These are phyloP conservation scores for Vitellaria paradoxa DNA, from an alignment of 179 eudicot genomes.

Conservation along the genomic window DNA sequence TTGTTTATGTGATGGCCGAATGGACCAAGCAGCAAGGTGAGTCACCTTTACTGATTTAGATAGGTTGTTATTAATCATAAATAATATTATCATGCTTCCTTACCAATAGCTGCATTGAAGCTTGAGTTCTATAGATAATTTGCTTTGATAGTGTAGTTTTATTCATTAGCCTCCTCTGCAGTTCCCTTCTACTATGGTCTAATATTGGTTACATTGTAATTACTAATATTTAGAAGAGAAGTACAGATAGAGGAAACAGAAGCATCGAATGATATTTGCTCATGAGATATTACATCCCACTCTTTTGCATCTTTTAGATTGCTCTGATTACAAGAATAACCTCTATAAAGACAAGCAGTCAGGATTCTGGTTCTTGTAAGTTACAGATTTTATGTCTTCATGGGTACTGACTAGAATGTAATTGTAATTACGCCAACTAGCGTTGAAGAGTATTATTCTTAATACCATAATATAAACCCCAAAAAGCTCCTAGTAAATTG, in stretches of 20 bases:
- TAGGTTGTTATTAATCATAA: not conserved
- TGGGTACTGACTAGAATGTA: not conserved
- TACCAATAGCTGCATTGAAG: not conserved
- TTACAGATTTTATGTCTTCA: not conserved
- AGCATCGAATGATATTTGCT: not conserved
- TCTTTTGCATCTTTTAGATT: not conserved
- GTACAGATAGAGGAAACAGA: not conserved
- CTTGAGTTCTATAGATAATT: not conserved
- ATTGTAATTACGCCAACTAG: not conserved
- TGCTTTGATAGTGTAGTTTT: not conserved
- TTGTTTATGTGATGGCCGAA: constrained; percentile 82
- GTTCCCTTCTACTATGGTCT: not conserved
- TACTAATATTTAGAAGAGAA: not conserved
- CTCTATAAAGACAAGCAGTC: constrained; percentile 1
- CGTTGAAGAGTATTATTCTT: not conserved
- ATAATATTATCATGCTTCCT: not conserved
- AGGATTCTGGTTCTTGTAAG: not conserved
- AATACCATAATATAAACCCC: not conserved
- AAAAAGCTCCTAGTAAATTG: not conserved
- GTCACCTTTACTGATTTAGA: constrained; percentile 16
- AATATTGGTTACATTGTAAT: not conserved
- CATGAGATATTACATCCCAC: not conserved
- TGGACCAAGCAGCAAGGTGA: constrained; percentile 94
- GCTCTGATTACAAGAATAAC: not conserved
- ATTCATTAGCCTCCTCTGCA: not conserved